A percentile compares a stretch with the other conserved stretches of the same genome.
phyloP scores from a whole-genome alignment of 1,284 basidiomycete species.

The Cryptococcus deneoformans region DNA sequence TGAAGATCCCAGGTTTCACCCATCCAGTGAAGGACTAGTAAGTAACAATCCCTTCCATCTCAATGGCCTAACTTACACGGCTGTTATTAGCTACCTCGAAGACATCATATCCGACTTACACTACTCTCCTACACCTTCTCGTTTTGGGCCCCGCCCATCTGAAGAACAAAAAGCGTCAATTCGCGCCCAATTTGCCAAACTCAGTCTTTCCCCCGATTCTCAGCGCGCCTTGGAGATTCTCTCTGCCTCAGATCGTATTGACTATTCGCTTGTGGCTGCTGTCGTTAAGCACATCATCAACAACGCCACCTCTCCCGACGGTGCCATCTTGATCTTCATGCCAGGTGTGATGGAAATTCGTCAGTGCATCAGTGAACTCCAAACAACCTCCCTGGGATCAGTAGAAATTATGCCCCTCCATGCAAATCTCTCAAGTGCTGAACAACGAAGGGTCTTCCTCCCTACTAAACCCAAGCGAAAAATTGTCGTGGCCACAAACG shows the following conservation, averaged over 20 bases:
- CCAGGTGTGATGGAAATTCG: conserved; percentile 85
- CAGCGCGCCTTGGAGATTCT: conserved; percentile 63
- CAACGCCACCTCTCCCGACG: conserved; percentile 52
- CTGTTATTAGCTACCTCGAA: conserved; percentile 68
- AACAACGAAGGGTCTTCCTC: conserved; percentile 84
- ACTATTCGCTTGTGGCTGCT: conserved; percentile 72
- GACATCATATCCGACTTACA: conserved; percentile 64
- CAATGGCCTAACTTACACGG: background rate
- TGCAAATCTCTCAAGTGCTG: conserved; percentile 80
- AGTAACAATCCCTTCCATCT: conserved; percentile 22
- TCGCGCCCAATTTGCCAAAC: conserved; percentile 55
- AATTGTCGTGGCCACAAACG: conserved; percentile 85
- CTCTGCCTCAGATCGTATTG: conserved; percentile 63
- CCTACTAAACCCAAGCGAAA: conserved; percentile 67
- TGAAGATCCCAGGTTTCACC: conserved; percentile 80
- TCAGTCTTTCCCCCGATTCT: conserved; percentile 58
- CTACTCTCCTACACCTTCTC: conserved; percentile 46
- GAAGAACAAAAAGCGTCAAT: conserved; percentile 56
- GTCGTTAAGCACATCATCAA: conserved; percentile 66
- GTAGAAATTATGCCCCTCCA: conserved; percentile 78
- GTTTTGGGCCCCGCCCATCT: conserved; percentile 52
- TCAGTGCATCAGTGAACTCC: conserved; percentile 71
- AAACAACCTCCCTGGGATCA: conserved; percentile 48
- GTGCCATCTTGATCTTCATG: conserved; percentile 81
- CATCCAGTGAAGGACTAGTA: conserved; percentile 74